Evolutionary conservation across 2,329 filamentous ascomycete genomes (phyloP).

Genomic region (Fusarium palustre): DNA sequence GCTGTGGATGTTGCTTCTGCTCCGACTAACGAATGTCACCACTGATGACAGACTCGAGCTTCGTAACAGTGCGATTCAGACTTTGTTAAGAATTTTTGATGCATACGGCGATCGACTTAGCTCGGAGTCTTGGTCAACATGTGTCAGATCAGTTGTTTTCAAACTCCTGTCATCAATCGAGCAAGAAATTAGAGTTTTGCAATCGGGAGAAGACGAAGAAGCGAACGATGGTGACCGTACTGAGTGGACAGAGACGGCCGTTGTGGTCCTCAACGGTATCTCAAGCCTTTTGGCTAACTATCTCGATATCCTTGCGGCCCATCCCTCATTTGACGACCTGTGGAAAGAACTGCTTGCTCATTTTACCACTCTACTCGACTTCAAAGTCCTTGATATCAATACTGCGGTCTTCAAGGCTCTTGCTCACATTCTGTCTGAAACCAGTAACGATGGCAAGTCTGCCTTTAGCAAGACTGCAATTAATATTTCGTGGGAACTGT

Average conservation of each 20-base stretch:
- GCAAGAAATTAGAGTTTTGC: constrained; percentile 59
- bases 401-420: constrained; percentile 78
- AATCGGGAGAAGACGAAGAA: constrained; percentile 54
- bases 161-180: constrained; percentile 79
- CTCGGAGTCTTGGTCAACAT: constrained; percentile 84
- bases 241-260: constrained; percentile 80
- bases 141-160: constrained; percentile 84
- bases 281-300: constrained; percentile 81
- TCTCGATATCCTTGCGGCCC: constrained; percentile 75
- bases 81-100: constrained; percentile 89
- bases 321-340: constrained; percentile 74
- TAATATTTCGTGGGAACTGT: constrained; percentile 74
- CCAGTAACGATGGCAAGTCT: constrained; percentile 56
- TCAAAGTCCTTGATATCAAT: constrained; percentile 75
- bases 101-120: constrained; percentile 86
- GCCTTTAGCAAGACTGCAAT: constrained; percentile 65
- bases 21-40: constrained; percentile 77
- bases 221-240: constrained; percentile 58
- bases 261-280: constrained; percentile 78
- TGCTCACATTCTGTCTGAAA: constrained; percentile 69
- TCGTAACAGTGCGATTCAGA: constrained; percentile 90
- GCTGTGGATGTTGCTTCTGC: constrained; percentile 81
- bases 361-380: constrained; percentile 72
- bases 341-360: constrained; percentile 81
- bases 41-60: constrained; percentile 79